phyloP scores from a whole-genome alignment of 768 basidiomycete species.

The Mrakia frigida region DNA sequence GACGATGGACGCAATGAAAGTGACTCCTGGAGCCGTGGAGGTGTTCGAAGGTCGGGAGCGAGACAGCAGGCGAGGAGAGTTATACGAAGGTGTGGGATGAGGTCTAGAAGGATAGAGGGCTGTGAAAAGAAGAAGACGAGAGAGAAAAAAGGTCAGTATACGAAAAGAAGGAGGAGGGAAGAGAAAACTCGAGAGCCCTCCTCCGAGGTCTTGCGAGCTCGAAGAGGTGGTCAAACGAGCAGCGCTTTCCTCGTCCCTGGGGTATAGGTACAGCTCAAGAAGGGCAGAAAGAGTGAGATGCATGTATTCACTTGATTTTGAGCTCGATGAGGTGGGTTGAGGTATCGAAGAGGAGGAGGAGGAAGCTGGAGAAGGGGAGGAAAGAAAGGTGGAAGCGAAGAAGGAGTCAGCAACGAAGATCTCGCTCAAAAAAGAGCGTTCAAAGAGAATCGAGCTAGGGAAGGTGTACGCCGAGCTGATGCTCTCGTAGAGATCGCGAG shows the following conservation, averaged over 20 bases:
- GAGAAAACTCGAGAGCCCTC: background rate
- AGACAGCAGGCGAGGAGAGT: background rate
- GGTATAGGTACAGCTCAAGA: background rate
- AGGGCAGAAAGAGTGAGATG: background rate
- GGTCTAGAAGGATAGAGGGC: constrained; percentile 13
- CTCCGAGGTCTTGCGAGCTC: constrained; percentile 4
- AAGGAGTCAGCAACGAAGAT: background rate
- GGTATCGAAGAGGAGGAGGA: background rate
- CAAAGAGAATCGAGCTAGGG: background rate
- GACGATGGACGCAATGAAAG: constrained; percentile 10
- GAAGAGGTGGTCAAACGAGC: background rate
- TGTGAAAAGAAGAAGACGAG: background rate
- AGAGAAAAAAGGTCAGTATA: too few relatives aligned
- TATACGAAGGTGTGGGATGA: constrained; percentile 3
- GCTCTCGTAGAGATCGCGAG: background rate
- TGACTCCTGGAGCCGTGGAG: constrained; percentile 11
- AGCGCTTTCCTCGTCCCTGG: background rate
- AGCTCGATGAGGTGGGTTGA: background rate
- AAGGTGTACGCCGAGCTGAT: background rate
- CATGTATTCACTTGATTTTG: background rate
- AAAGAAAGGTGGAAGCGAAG: background rate
- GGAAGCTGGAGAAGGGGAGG: background rate
- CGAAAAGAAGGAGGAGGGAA: background rate
- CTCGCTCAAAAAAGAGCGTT: background rate
- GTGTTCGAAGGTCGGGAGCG: constrained; percentile 10